phyloP scores from a whole-genome alignment of 1,139 yeast species.

The Geotrichum armillariae region DNA sequence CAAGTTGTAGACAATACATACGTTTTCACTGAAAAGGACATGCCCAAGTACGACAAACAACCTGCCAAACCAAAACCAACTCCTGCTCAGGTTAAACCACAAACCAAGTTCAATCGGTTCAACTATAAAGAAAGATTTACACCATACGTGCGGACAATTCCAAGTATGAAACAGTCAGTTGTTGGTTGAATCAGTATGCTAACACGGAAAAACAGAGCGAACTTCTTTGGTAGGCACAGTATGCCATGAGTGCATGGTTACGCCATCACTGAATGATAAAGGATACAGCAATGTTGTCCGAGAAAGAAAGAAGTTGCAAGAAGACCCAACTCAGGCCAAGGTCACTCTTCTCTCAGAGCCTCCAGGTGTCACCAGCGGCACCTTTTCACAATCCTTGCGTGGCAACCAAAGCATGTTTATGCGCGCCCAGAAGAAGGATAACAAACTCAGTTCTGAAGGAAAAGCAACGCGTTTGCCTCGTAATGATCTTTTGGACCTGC shows the following conservation, averaged over 20 bases:
- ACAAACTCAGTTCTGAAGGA: slow-evolving; percentile 59
- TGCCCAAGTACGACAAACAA: slow-evolving; percentile 61
- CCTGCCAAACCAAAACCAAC: slow-evolving; percentile 34
- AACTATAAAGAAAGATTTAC: slow-evolving; percentile 26
- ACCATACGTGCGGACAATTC: slow-evolving; percentile 36
- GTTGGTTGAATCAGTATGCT: slow-evolving; percentile 7
- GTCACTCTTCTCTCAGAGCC: slow-evolving; percentile 80
- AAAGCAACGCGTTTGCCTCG: slow-evolving; percentile 94
- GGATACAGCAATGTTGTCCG: slow-evolving; percentile 62
- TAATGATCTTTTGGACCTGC: slow-evolving; percentile 82
- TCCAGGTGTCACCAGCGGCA: slow-evolving; percentile 85
- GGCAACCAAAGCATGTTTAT: slow-evolving; percentile 37
- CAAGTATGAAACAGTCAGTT: slow-evolving; percentile 18
- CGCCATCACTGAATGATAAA: slow-evolving; percentile 73
- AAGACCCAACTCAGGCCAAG: slow-evolving; percentile 58
- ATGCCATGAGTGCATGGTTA: slow-evolving; percentile 87
- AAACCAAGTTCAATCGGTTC: slow-evolving; percentile 27
- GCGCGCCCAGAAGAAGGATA: slow-evolving; percentile 38
- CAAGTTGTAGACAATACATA: slow-evolving; percentile 72
- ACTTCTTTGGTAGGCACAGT: slow-evolving; percentile 85
- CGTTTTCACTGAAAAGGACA: slow-evolving; percentile 87
- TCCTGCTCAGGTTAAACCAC: slow-evolving; percentile 31
- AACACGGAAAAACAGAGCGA: slow-evolving; percentile 47
- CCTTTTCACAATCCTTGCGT: slow-evolving; percentile 71
- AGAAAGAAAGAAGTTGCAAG: slow-evolving; percentile 48